Conservation (phyloP, 306 rosid genomes). For the Senna tora region DNA sequence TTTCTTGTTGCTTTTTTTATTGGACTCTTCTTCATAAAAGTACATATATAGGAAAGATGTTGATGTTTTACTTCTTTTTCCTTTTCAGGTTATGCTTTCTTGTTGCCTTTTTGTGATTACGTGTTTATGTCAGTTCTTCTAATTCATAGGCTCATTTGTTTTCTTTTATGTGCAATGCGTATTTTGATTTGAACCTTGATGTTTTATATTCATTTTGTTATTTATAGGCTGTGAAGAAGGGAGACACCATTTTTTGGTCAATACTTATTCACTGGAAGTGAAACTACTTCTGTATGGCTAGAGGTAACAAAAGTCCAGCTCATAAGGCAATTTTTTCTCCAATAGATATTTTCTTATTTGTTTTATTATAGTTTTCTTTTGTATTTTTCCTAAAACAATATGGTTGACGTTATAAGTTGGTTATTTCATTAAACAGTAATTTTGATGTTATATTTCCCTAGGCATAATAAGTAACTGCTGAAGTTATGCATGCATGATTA, state of each 20-base stretch:
- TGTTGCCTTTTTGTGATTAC: neutral
- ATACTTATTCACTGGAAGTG: slow-evolving; percentile 98
- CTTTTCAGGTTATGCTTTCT: no score
- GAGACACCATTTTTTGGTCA: slow-evolving; percentile 98
- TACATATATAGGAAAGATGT: no score
- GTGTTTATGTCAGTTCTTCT: slow-evolving; percentile 1
- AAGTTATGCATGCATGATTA: slow-evolving; percentile 36
- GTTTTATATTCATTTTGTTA: slow-evolving; percentile 31
- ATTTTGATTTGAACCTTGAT: slow-evolving; percentile 31
- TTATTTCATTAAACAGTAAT: slow-evolving; percentile 17
- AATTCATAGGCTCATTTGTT: neutral
- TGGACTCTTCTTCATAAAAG: no score
- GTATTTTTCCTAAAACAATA: slow-evolving; percentile 9
- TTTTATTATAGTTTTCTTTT: neutral
- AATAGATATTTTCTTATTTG: neutral
- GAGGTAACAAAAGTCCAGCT: slow-evolving; percentile 59
- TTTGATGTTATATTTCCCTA: slow-evolving; percentile 19
- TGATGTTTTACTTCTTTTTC: no score
- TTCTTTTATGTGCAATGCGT: neutral
- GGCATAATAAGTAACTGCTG: slow-evolving; percentile 17
- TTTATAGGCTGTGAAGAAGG: slow-evolving; percentile 75
- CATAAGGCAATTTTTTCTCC: slow-evolving; percentile 14
- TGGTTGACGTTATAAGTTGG: neutral
- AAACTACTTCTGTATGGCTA: slow-evolving; percentile 97
- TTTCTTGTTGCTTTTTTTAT: no score